A percentile compares a stretch with the other conserved stretches of the same genome.
Evolutionary conservation across 306 rosid species (phyloP).

Genomic region (Spatholobus suberectus): DNA sequence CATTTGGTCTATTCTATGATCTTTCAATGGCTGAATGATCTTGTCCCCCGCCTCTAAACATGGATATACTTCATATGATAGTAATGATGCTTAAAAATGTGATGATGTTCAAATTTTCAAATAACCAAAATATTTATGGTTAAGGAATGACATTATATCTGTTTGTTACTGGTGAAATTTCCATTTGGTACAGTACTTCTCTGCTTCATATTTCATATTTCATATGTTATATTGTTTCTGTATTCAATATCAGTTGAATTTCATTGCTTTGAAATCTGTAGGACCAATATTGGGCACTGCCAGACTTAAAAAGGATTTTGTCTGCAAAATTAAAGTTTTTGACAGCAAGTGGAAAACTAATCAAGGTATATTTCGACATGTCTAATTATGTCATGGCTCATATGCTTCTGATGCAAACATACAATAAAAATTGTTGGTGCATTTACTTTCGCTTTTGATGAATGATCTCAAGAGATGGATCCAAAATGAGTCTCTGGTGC

Average conservation of each 20-base stretch:
- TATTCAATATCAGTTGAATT: slow-evolving; percentile 35
- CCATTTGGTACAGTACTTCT: slow-evolving; percentile 19
- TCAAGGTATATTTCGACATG: slow-evolving; percentile 65
- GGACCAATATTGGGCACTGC: slow-evolving; percentile 92
- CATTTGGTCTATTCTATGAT: not conserved
- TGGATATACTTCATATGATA: not conserved
- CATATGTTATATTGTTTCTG: slow-evolving; percentile 7
- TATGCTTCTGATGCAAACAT: slow-evolving; percentile 17
- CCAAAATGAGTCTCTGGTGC: not conserved
- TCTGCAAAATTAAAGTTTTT: slow-evolving; percentile 78
- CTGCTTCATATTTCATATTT: not conserved
- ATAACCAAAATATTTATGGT: slow-evolving; percentile 1
- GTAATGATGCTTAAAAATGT: slow-evolving; percentile 17
- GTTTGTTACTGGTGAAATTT: slow-evolving; percentile 24
- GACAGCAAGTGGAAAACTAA: slow-evolving; percentile 77
- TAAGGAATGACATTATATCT: slow-evolving; percentile 1
- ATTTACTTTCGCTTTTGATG: not conserved
- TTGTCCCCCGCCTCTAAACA: not conserved
- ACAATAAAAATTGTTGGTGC: slow-evolving; percentile 16
- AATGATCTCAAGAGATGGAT: not conserved
- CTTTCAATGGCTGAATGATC: not conserved
- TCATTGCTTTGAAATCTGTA: slow-evolving; percentile 41
- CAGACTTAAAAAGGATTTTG: slow-evolving; percentile 81
- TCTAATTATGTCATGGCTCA: slow-evolving; percentile 23
- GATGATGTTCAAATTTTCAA: slow-evolving; percentile 25